Evolutionary conservation across 2,329 filamentous ascomycete species (phyloP), one percentile per base, ranked within the genome.

Genomic region (Botrytis fragariae): DNA sequence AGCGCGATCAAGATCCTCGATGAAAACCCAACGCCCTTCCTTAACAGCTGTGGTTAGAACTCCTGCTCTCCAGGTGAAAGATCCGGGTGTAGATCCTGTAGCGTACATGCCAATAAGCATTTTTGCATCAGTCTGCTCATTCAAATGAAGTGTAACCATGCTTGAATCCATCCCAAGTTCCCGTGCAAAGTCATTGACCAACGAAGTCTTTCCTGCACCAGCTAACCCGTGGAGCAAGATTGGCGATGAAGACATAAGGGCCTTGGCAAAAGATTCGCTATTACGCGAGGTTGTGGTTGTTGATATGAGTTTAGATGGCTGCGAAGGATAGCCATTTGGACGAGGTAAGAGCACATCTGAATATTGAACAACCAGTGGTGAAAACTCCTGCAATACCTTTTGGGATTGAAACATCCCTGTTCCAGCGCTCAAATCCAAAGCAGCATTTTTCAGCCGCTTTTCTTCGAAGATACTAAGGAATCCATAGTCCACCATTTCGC

Each of bases 61-160:
- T 83, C 96, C 96, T 4, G 96, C 90, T 74, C 93, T 90, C 96
- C 96, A 99, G 69, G 89, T 89, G 81, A 99, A 99, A 16, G 93
- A 95, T 1, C 95, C 95, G 1, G 94, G 95, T 74, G 91, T 92
- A 25, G 92, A 89, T 73, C 94, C 95, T 35, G 94, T 96, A 1
- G 95, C 93, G 83, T 99, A 98, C 81, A 98, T 90, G 5, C 96
- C 96, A 75, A 99, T 90, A 59, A 99, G 89, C 84, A 97, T 93
- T 82, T 99, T 99, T 0, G 95, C 95, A 83, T 99, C 96, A 3
- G 95, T 98, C 82, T 99, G 97, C 82, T 98, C 96, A 81, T 99
- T 99, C 48, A 99, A 86, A 82, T 99, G 95, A 44, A 99, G 86
- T 5, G 95, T 98, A 70, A 99, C 92, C 90, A 99, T 94, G 74